These are phyloP conservation scores for Adansonia madagascariensis DNA, from an alignment of 441 rosid species.

Conservation along the genomic window DNA sequence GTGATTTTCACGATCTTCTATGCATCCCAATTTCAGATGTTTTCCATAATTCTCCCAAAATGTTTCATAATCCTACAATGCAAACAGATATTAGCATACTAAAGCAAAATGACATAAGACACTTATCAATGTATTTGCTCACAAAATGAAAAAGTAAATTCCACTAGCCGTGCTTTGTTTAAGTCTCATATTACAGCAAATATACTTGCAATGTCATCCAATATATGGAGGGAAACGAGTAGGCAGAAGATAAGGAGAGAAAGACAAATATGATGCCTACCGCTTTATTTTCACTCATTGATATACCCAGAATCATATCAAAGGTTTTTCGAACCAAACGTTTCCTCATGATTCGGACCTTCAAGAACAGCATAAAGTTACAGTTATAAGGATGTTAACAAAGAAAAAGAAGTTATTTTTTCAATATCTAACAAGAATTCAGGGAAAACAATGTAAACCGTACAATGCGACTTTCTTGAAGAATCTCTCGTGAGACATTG, in stretches of 20 bases:
- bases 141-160: background rate
- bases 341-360: constrained; percentile 95
- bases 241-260: background rate
- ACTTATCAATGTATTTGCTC: background rate
- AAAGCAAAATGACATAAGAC: constrained; percentile 13
- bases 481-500: constrained; percentile 97
- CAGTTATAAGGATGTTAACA: constrained; percentile 2
- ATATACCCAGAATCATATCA: constrained; percentile 92
- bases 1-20: constrained; percentile 96
- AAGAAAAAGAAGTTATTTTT: background rate
- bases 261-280: constrained; percentile 41
- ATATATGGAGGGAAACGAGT: too few relatives aligned
- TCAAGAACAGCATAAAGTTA: constrained; percentile 33
- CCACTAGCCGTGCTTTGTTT: background rate
- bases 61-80: constrained; percentile 80
- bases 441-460: constrained; percentile 25
- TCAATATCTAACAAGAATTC: background rate
- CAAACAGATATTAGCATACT: constrained; percentile 9
- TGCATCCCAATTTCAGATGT: constrained; percentile 81
- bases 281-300: constrained; percentile 81
- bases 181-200: background rate
- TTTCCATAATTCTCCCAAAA: constrained; percentile 95
- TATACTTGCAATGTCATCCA: background rate
- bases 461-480: constrained; percentile 96
- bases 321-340: constrained; percentile 88